Evolutionary conservation across 345 rosid genomes (phyloP).

Genomic region (Citrus mangshanensis): DNA sequence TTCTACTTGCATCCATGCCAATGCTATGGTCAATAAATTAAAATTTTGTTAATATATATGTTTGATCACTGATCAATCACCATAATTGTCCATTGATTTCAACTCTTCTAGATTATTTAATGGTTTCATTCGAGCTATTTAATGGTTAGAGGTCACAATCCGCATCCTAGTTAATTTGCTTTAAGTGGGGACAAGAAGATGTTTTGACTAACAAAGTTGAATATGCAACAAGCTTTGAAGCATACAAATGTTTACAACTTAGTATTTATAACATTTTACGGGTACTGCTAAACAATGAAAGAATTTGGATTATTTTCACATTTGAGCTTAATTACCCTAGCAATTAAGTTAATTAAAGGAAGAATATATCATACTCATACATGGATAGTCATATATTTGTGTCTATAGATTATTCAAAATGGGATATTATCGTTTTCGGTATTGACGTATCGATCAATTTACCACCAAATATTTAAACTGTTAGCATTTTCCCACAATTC

Average conservation of each 20-base stretch:
- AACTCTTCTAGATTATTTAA: neutral
- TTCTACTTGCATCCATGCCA: neutral
- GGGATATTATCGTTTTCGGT: too few relatives aligned
- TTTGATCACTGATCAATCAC: neutral
- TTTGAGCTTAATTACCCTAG: too few relatives aligned
- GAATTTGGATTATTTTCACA: too few relatives aligned
- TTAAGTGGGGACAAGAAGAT: conserved; percentile 21
- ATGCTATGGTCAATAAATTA: neutral
- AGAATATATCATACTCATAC: too few relatives aligned
- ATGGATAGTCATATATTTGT: too few relatives aligned
- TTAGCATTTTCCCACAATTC: too few relatives aligned
- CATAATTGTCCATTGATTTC: neutral
- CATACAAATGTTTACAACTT: neutral
- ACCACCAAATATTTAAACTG: too few relatives aligned
- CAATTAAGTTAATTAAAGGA: too few relatives aligned
- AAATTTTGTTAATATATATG: neutral
- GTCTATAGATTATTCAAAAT: neutral
- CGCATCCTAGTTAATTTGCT: conserved; percentile 11
- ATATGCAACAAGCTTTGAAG: neutral
- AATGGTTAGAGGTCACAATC: conserved; percentile 12
- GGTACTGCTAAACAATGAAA: neutral
- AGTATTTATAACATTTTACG: neutral
- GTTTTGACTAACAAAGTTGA: conserved; percentile 14
- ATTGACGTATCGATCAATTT: too few relatives aligned
- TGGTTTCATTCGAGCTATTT: neutral